These are phyloP conservation scores for Fusarium transvaalense DNA, from an alignment of 2,329 filamentous ascomycete species.

Conservation along the genomic window DNA sequence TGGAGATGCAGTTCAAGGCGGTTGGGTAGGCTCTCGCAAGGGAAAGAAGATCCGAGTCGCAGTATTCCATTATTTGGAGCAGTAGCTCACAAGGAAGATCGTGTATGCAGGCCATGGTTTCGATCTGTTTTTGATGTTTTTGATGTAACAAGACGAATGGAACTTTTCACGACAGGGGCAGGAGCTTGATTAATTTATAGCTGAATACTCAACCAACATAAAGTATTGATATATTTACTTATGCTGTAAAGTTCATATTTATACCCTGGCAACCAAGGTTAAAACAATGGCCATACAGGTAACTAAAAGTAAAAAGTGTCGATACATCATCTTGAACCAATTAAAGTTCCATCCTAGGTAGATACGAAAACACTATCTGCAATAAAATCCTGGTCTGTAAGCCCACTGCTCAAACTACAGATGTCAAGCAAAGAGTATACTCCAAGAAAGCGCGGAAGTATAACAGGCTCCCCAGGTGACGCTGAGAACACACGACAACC, in stretches of 20 bases:
- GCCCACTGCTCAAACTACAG: not conserved
- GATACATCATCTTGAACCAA: not conserved
- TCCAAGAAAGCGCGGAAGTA: too few relatives aligned
- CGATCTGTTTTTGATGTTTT: not conserved
- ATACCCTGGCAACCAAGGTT: not conserved
- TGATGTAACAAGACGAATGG: not conserved
- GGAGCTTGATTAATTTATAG: not conserved
- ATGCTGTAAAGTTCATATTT: not conserved
- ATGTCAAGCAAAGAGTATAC: too few relatives aligned
- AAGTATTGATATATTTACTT: not conserved
- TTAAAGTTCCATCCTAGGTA: not conserved
- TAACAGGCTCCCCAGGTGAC: too few relatives aligned
- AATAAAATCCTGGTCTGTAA: not conserved
- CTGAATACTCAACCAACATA: accelerated
- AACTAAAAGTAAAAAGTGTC: not conserved
- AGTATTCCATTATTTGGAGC: not conserved
- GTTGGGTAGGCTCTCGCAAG: not conserved
- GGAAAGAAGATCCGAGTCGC: not conserved
- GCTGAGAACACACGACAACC: too few relatives aligned
- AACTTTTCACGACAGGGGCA: not conserved
- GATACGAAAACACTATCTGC: not conserved
- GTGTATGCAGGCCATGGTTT: not conserved
- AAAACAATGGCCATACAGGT: not conserved
- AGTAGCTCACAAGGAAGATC: not conserved
- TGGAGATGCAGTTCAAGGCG: not conserved